phyloP scores from a whole-genome alignment of 306 rosid genomes.

The Oxytropis ochrocephala region DNA sequence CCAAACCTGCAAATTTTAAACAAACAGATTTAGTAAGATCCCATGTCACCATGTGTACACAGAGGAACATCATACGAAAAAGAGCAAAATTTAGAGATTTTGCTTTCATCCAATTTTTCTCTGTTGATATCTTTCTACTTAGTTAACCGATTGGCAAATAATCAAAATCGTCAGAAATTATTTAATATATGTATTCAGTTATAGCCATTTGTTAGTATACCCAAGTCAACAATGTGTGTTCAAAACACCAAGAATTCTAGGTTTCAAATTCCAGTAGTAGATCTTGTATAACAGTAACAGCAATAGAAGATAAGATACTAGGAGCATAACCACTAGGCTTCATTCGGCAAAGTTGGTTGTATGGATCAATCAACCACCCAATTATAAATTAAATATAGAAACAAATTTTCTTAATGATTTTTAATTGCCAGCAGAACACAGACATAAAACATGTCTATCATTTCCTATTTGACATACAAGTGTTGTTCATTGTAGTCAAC shows the following conservation, averaged over 20 bases:
- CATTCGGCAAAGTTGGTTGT: neutral
- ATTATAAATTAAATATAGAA: neutral
- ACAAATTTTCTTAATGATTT: neutral
- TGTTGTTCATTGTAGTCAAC: neutral
- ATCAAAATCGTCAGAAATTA: neutral
- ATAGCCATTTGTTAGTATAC: neutral
- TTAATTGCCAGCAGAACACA: neutral
- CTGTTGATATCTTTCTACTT: neutral
- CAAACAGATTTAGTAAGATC: constrained; percentile 8
- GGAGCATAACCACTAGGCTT: neutral
- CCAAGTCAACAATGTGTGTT: neutral
- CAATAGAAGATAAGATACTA: neutral
- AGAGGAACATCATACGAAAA: neutral
- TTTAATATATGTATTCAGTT: neutral
- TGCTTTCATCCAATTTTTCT: neutral
- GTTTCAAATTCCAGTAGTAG: neutral
- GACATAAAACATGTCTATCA: neutral
- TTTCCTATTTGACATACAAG: neutral
- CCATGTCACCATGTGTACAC: neutral
- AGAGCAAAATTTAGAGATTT: neutral
- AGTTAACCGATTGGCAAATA: neutral
- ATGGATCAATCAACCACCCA: neutral
- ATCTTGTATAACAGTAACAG: neutral
- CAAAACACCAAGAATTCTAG: neutral
- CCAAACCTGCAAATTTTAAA: constrained; percentile 65